Evolutionary conservation across 495 filamentous ascomycete species (phyloP).

Genomic region (Xylaria palmicola): DNA sequence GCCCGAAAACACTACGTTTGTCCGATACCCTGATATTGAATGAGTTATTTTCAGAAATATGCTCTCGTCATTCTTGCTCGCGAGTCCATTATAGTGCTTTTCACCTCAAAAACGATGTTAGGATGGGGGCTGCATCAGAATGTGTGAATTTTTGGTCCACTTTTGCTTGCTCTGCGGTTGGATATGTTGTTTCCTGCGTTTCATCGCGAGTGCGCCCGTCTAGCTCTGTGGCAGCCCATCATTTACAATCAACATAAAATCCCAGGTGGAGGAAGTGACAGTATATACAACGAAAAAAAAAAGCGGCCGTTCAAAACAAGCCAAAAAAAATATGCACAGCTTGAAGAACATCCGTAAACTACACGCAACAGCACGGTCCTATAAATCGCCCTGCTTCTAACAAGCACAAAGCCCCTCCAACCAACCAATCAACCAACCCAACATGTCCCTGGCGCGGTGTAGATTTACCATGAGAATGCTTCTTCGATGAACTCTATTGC

Average conservation of each 20-base stretch:
- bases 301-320: constrained; percentile 8
- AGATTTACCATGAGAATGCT: constrained; percentile 79
- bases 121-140: too few species aligned
- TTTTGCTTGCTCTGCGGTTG: neutral
- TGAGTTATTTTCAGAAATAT: too few species aligned
- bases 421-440: neutral
- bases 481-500: constrained; percentile 91
- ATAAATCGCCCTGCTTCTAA: neutral
- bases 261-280: constrained; percentile 6
- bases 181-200: neutral
- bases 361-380: neutral
- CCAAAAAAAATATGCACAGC: constrained; percentile 31
- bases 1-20: too few species aligned
- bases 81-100: too few species aligned
- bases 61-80: too few species aligned
- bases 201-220: constrained; percentile 5
- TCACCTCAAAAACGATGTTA: too few species aligned
- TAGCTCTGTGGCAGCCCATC: neutral
- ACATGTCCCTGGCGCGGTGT: neutral
- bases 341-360: constrained; percentile 15
- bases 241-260: constrained; percentile 1
- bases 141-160: too few species aligned
- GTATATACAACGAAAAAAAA: constrained; percentile 13
- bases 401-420: neutral
- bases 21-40: too few species aligned